Percentiles rank a stretch among this genome's conserved stretches.
Evolutionary conservation across 208 protist species (phyloP).

Genomic region (Trypanosoma mega): DNA sequence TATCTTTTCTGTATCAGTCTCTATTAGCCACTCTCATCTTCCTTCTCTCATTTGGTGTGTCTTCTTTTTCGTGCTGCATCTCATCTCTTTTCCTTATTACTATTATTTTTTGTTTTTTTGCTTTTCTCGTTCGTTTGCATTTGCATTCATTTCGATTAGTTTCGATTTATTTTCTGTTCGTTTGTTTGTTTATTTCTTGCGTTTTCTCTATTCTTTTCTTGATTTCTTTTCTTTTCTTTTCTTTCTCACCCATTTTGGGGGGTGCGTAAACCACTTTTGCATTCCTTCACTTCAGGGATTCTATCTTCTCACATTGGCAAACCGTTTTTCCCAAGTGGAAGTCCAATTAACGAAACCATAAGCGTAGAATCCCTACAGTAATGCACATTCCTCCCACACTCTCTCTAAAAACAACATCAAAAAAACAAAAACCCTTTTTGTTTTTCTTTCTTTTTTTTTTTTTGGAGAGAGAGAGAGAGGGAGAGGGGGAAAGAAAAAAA

Average conservation of each 20-base stretch:
- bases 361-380: too few relatives aligned
- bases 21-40: not conserved
- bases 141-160: conserved; percentile 7
- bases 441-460: not conserved
- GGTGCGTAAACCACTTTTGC: too few relatives aligned
- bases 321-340: too few relatives aligned
- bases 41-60: not conserved
- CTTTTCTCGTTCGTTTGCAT: not conserved
- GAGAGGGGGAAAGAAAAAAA: not conserved
- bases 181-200: not conserved
- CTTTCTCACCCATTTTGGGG: too few relatives aligned
- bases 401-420: too few relatives aligned
- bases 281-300: too few relatives aligned
- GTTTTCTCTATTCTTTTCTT: too few relatives aligned
- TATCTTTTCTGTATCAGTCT: not conserved
- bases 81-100: conserved; percentile 1
- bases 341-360: too few relatives aligned
- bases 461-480: not conserved
- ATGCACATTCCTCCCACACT: too few relatives aligned
- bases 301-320: too few relatives aligned
- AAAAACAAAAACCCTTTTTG: not conserved
- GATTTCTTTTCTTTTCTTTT: too few relatives aligned
- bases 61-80: too few relatives aligned
- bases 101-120: conserved; percentile 3
- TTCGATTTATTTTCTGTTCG: not conserved